Conservation (phyloP, 2,329 filamentous ascomycete species). For the Ilyonectria sp. region DNA sequence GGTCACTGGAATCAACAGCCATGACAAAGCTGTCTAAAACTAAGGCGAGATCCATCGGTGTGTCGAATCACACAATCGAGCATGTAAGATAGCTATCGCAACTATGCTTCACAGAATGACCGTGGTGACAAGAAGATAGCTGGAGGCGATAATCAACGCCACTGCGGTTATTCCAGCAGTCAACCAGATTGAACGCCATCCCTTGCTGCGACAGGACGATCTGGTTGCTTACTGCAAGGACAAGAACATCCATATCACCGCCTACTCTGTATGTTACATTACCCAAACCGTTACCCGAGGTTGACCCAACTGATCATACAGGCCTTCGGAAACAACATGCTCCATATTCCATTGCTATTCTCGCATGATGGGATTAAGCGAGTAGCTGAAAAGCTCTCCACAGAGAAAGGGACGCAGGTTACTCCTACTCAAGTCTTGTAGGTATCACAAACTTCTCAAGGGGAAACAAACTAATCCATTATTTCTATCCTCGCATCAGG, state of each 20-base stretch:
- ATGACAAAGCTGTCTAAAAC: conserved; percentile 69
- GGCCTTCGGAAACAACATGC: conserved; percentile 60
- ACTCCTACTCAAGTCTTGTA: too few species aligned
- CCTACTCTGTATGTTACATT: conserved; percentile 61
- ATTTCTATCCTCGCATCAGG: too few species aligned
- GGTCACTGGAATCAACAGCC: conserved; percentile 39
- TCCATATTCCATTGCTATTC: too few species aligned
- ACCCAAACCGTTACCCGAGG: too few species aligned
- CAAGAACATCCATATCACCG: conserved; percentile 75
- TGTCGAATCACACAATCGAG: conserved; percentile 79
- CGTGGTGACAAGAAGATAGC: conserved; percentile 37
- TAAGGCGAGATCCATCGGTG: conserved; percentile 76
- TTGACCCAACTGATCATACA: too few species aligned
- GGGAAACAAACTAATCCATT: too few species aligned
- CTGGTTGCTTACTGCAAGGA: conserved; percentile 71
- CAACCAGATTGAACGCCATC: conserved; percentile 78
- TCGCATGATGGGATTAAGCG: too few species aligned
- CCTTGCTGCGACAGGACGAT: conserved; percentile 68
- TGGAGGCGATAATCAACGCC: conserved; percentile 67
- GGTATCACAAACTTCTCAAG: too few species aligned
- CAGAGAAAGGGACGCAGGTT: too few species aligned
- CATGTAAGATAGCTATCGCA: conserved; percentile 41
- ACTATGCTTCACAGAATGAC: too few species aligned
- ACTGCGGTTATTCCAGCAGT: conserved; percentile 71
- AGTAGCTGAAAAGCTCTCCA: too few species aligned